Conservation (phyloP, 768 basidiomycete species). For the Phylloporus sp. region DNA sequence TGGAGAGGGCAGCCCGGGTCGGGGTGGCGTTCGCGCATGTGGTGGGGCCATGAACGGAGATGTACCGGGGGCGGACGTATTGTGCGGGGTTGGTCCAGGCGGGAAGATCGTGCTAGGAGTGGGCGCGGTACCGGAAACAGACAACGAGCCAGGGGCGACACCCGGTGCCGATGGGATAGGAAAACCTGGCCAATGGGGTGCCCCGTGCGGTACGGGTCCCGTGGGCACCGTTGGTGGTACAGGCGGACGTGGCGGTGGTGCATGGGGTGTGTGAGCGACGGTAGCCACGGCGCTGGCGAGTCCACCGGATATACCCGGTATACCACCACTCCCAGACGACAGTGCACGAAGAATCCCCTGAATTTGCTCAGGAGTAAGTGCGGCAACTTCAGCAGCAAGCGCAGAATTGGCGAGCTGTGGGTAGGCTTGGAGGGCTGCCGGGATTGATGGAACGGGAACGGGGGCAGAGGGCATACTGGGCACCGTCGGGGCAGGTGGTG, state of each 20-base stretch:
- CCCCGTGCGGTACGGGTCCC: constrained; percentile 9
- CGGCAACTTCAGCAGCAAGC: constrained; percentile 66
- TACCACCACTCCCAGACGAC: constrained; percentile 36
- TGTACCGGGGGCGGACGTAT: background rate
- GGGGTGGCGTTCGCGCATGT: constrained; percentile 20
- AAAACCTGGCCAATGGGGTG: constrained; percentile 26
- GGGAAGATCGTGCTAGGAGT: background rate
- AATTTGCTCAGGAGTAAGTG: constrained; percentile 73
- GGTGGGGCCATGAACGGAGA: constrained; percentile 16
- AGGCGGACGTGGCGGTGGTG: constrained; percentile 11
- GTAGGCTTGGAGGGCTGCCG: constrained; percentile 27
- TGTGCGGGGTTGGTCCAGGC: constrained; percentile 5
- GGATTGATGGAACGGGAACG: constrained; percentile 13
- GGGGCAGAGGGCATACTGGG: constrained; percentile 12
- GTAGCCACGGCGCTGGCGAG: constrained; percentile 24
- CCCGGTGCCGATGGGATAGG: constrained; percentile 17
- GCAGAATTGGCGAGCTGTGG: constrained; percentile 42
- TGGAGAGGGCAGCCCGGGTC: constrained; percentile 22
- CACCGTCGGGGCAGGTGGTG: constrained; percentile 18
- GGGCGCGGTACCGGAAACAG: constrained; percentile 2
- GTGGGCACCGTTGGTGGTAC: constrained; percentile 9
- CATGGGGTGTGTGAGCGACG: constrained; percentile 14
- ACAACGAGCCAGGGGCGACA: background rate
- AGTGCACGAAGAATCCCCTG: constrained; percentile 61
- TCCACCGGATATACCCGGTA: constrained; percentile 27